phyloP scores from a whole-genome alignment of 805 yeast genomes.

The Myxozyma nipponensis region DNA sequence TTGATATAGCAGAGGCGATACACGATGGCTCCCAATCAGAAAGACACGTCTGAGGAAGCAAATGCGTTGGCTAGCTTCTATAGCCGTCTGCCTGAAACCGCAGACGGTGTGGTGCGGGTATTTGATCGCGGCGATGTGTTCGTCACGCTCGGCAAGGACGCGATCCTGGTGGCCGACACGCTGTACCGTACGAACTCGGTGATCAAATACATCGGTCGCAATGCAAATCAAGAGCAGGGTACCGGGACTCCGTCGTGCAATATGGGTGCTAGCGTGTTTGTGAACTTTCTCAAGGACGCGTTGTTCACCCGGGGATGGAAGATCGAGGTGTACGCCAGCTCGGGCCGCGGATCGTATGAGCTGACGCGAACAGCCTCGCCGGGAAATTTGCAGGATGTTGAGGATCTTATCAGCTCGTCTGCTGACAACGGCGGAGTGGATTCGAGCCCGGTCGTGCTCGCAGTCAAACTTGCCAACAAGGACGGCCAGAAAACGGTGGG shows the following conservation, averaged over 20 bases:
- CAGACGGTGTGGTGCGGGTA: slow-evolving; percentile 18
- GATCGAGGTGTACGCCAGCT: slow-evolving; percentile 64
- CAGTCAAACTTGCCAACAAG: slow-evolving; percentile 44
- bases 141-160: slow-evolving; percentile 70
- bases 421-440: slow-evolving; percentile 35
- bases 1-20: not conserved
- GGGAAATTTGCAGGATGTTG: slow-evolving; percentile 78
- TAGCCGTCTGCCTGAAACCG: slow-evolving; percentile 11
- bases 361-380: slow-evolving; percentile 69
- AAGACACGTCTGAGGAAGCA: slow-evolving; percentile 53
- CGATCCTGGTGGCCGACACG: slow-evolving; percentile 73
- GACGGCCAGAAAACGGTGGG: slow-evolving; percentile 59
- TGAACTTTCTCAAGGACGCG: slow-evolving; percentile 59
- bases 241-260: slow-evolving; percentile 63
- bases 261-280: slow-evolving; percentile 68
- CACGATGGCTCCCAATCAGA: slow-evolving; percentile 44
- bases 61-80: slow-evolving; percentile 35
- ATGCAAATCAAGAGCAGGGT: slow-evolving; percentile 35
- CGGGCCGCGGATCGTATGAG: slow-evolving; percentile 38
- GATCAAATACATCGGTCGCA: slow-evolving; percentile 47
- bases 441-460: slow-evolving; percentile 53
- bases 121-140: slow-evolving; percentile 55
- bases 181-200: slow-evolving; percentile 83
- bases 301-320: slow-evolving; percentile 69
- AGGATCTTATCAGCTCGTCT: slow-evolving; percentile 56